Percentiles rank a stretch among this genome's conserved stretches.
Evolutionary conservation across 129 eudicot genomes (phyloP).

Genomic region (Artemisia tridentata): DNA sequence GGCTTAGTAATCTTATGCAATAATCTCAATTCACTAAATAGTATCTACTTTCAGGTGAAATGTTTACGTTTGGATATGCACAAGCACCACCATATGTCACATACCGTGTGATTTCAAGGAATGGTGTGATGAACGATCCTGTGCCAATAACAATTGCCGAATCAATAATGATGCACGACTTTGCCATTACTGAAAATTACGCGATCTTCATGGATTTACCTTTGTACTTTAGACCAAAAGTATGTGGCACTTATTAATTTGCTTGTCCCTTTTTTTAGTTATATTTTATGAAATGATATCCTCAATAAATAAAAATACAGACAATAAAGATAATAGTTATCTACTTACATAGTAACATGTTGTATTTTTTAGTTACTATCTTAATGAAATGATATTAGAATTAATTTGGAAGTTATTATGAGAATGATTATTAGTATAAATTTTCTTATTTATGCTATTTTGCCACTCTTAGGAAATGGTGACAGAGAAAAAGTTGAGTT

Average conservation of each 20-base stretch:
- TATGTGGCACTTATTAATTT: slow-evolving; percentile 19
- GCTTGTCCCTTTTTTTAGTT: not conserved
- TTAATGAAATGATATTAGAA: not conserved
- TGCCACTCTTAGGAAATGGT: slow-evolving; percentile 74
- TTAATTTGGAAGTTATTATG: not conserved
- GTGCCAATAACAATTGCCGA: slow-evolving; percentile 85
- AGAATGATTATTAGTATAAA: not conserved
- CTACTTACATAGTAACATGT: too few relatives aligned
- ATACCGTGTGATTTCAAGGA: slow-evolving; percentile 85
- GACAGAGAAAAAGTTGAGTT: slow-evolving; percentile 64
- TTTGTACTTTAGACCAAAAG: slow-evolving; percentile 80
- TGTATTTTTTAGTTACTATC: too few relatives aligned
- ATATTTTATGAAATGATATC: not conserved
- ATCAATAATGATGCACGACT: slow-evolving; percentile 92
- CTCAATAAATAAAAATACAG: not conserved
- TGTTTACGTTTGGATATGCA: slow-evolving; percentile 94
- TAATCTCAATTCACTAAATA: slow-evolving; percentile 3
- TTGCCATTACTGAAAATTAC: slow-evolving; percentile 93
- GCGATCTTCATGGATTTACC: slow-evolving; percentile 96
- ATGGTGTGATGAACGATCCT: slow-evolving; percentile 89
- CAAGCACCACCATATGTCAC: slow-evolving; percentile 77
- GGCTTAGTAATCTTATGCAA: not conserved
- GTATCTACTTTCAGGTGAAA: slow-evolving; percentile 62
- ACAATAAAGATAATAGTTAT: too few relatives aligned
- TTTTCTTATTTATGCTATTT: not conserved